Conservation (phyloP, 306 rosid genomes). For the Quercus variabilis region DNA sequence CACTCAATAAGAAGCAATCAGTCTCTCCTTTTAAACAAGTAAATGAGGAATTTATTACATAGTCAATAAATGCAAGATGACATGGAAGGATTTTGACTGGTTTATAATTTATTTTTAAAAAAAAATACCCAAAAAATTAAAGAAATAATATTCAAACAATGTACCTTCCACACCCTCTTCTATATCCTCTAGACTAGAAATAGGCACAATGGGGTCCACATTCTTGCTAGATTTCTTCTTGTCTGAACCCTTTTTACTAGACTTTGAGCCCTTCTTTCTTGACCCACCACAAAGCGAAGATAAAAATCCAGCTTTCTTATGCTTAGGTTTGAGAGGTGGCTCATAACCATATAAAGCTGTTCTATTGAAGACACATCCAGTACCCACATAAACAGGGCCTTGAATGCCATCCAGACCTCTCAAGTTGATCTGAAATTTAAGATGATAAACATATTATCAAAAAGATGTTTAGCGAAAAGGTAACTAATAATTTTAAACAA, state of each 20-base stretch:
- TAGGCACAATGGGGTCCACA: slow-evolving; percentile 78
- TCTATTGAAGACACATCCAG: slow-evolving; percentile 95
- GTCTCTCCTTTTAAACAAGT: background rate
- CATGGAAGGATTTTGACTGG: no score
- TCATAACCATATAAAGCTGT: slow-evolving; percentile 93
- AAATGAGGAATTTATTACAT: slow-evolving; percentile 3
- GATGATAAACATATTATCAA: slow-evolving; percentile 8
- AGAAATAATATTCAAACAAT: no score
- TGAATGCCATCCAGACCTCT: slow-evolving; percentile 97
- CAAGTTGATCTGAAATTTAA: slow-evolving; percentile 73
- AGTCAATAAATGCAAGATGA: no score
- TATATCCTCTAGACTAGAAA: slow-evolving; percentile 82
- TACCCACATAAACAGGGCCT: slow-evolving; percentile 98
- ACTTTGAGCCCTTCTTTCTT: slow-evolving; percentile 65
- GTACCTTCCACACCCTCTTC: slow-evolving; percentile 98
- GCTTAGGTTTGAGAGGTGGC: slow-evolving; percentile 84
- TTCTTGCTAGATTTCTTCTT: no score
- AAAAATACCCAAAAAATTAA: no score
- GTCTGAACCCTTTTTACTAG: slow-evolving; percentile 70
- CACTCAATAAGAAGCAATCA: background rate
- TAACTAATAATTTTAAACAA: background rate
- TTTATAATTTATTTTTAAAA: no score
- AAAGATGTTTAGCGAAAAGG: background rate
- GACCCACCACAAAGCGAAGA: slow-evolving; percentile 74
- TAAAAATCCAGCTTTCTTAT: slow-evolving; percentile 62